Base-by-base conservation (phyloP, 148 eudicot genomes). In the Fagopyrum tataricum region DNA sequence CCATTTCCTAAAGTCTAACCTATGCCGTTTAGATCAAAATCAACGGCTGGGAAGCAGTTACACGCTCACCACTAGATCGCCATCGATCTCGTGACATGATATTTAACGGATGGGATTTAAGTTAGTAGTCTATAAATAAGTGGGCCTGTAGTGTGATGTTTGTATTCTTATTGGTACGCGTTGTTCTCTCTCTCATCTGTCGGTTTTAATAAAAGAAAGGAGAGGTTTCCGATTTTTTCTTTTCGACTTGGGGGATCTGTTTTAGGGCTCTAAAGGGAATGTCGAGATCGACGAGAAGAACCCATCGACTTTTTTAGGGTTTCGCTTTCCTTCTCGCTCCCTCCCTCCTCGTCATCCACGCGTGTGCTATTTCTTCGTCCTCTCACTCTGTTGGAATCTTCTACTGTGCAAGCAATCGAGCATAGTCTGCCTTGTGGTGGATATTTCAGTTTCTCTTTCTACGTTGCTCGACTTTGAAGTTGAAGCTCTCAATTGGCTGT, bases 221-320 rank as follows among this genome's bases (percentile, higher is more conserved):
- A 39, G 43, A 13, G 69, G 69, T 64, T 64, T 39, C 69, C 69
- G 37, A 64, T 64, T 39, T 46, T 13, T 64, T 18, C 20, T 64
- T 64, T 64, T 64, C 69, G 69, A 64, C 69, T 64, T 43, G 69
- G 69, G 69, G 69, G 69, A 64, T 64, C 69, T 64, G 69, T 61
- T 61, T 61, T 61, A 61, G 69, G 69, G 69, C 69, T 64, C 43
- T 37, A 31, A 64, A 64, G 37, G 69, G 69, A 37, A 64, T 31
- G 69, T 39, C 69, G 69, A 64, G 69, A 64, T 64, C 69, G 69
- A 46, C 49, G 49, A 64, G 18, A 43, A 64, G 43, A 64, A 39
- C 42, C 49, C 49, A 13, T 64, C 43, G 7, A 14, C 43, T 64
- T 64, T 64, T 37, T 15, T 64, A 64, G 69, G 69, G 69, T 64